These are phyloP conservation scores for Umbilicus rupestris DNA, from an alignment of 164 flowering plant species.

Conservation along the genomic window DNA sequence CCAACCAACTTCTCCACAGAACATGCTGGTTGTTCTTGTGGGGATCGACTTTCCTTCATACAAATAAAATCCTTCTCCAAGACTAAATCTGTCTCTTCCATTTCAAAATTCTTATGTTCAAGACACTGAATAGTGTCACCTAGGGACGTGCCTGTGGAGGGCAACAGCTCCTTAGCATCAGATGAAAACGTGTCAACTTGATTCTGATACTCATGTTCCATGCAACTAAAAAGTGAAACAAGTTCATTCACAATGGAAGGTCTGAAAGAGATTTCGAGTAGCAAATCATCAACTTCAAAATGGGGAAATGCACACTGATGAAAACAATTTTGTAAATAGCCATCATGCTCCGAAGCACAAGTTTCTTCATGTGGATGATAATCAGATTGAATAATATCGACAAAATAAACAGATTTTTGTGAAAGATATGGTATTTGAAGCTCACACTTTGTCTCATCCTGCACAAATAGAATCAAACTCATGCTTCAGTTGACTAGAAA, in stretches of 20 bases:
- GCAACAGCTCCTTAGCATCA: slow-evolving; percentile 31
- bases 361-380: slow-evolving; percentile 22
- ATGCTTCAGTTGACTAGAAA: too few relatives aligned
- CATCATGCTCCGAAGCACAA: slow-evolving; percentile 29
- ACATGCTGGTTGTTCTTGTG: slow-evolving; percentile 14
- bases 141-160: slow-evolving; percentile 25
- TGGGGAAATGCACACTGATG: slow-evolving; percentile 26
- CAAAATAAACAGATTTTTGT: slow-evolving; percentile 33
- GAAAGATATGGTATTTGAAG: slow-evolving; percentile 20
- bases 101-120: slow-evolving; percentile 27
- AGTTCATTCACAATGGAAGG: slow-evolving; percentile 25
- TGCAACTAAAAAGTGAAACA: slow-evolving; percentile 24
- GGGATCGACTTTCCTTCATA: slow-evolving; percentile 18
- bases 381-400: slow-evolving; percentile 30
- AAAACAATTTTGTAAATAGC: slow-evolving; percentile 12
- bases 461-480: slow-evolving; percentile 15
- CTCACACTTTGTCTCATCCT: slow-evolving; percentile 33
- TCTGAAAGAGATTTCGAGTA: slow-evolving; percentile 18
- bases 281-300: slow-evolving; percentile 57
- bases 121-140: slow-evolving; percentile 23
- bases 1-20: slow-evolving; percentile 15
- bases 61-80: slow-evolving; percentile 32
- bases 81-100: slow-evolving; percentile 17
- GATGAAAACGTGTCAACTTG: slow-evolving; percentile 16
- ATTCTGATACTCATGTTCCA: slow-evolving; percentile 19